These are phyloP conservation scores for Laguncularia racemosa DNA, from an alignment of 345 rosid genomes.

Conservation along the genomic window DNA sequence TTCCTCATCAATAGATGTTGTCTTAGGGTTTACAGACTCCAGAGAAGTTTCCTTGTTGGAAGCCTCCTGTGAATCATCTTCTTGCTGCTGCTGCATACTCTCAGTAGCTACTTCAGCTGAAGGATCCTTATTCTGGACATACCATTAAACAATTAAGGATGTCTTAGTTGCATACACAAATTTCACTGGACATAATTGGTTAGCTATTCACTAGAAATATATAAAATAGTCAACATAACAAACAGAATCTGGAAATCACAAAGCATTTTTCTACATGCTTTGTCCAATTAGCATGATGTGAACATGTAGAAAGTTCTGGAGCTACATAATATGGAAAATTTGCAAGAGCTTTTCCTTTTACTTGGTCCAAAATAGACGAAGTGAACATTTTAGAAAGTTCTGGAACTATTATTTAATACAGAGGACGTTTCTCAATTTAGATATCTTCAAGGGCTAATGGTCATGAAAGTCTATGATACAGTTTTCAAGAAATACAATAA, in stretches of 20 bases:
- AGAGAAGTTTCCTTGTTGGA: conserved; percentile 10
- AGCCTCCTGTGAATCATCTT: conserved; percentile 10
- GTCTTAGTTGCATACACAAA: no score
- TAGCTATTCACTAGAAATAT: no score
- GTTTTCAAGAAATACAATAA: no score
- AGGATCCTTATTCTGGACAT: conserved; percentile 30
- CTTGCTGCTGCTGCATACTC: conserved; percentile 6
- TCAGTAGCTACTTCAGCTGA: conserved; percentile 12
- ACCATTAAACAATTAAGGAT: neutral
- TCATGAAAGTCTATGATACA: no score
- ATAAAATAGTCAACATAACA: no score
- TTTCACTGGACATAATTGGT: no score
- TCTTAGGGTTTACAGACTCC: conserved; percentile 30
- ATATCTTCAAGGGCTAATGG: neutral
- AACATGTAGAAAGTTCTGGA: conserved; percentile 2
- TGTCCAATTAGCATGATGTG: neutral
- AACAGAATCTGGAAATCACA: neutral
- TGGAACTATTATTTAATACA: neutral
- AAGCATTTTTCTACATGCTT: neutral
- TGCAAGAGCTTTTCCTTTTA: neutral
- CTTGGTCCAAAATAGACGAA: neutral
- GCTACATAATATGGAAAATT: neutral
- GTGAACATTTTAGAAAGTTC: conserved; percentile 1
- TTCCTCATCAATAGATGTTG: conserved; percentile 41
- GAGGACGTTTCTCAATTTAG: neutral